These are phyloP conservation scores for Fusarium chuoi DNA, from an alignment of 2,329 filamentous ascomycete genomes.

Conservation along the genomic window DNA sequence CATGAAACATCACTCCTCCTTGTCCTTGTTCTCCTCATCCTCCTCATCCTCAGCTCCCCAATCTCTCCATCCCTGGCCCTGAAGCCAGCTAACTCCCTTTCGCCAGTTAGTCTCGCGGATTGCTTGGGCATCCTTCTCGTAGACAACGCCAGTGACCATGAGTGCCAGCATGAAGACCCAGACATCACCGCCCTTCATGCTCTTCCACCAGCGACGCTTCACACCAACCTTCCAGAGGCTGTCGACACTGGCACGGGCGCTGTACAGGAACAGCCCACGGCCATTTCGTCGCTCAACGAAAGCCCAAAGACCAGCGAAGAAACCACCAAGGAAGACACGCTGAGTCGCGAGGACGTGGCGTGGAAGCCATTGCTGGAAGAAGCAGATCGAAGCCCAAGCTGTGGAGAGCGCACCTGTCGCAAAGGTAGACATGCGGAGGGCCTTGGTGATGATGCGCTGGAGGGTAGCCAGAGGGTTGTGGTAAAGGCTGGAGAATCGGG, in stretches of 20 bases:
- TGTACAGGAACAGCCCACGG: constrained; percentile 80
- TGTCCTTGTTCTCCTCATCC: constrained; percentile 49
- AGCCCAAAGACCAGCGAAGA: constrained; percentile 86
- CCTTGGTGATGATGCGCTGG: constrained; percentile 72
- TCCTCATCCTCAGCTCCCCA: constrained; percentile 66
- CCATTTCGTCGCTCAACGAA: constrained; percentile 75
- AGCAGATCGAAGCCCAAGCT: constrained; percentile 88
- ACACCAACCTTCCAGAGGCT: constrained; percentile 92
- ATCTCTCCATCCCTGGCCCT: constrained; percentile 81
- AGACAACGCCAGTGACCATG: constrained; percentile 80
- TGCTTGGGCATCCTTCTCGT: constrained; percentile 75
- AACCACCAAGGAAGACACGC: constrained; percentile 89
- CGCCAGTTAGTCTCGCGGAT: constrained; percentile 74
- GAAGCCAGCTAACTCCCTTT: constrained; percentile 77
- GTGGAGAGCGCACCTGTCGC: constrained; percentile 83
- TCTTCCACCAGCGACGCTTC: constrained; percentile 89
- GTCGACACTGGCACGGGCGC: constrained; percentile 80
- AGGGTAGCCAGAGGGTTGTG: constrained; percentile 74
- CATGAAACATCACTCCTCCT: constrained; percentile 41
- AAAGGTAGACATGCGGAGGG: constrained; percentile 81
- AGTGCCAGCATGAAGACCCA: constrained; percentile 83
- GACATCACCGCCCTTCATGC: constrained; percentile 84
- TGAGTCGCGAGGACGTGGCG: constrained; percentile 79
- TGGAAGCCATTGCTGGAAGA: constrained; percentile 85
- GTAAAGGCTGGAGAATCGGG: constrained; percentile 74